A percentile compares a stretch with the other conserved stretches of the same genome.
These are phyloP conservation scores for Rauvolfia tetraphylla DNA, from an alignment of 257 asterid genomes.

Conservation along the genomic window DNA sequence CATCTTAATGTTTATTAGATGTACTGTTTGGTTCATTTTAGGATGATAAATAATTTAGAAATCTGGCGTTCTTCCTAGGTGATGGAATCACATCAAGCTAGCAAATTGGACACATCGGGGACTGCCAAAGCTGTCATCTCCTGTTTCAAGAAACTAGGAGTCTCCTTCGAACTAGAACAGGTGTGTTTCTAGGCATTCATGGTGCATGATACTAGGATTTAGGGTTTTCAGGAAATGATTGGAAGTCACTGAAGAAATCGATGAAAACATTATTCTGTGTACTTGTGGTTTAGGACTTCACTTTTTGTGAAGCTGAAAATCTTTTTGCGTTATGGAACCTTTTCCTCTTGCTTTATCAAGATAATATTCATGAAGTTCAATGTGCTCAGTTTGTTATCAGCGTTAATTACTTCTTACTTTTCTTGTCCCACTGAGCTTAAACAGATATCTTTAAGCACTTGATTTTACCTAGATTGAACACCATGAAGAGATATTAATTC, in stretches of 20 bases:
- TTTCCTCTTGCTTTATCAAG: background rate
- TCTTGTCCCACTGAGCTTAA: background rate
- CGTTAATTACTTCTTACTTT: background rate
- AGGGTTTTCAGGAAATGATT: background rate
- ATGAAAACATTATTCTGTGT: background rate
- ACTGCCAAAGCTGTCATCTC: conserved; percentile 95
- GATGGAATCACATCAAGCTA: conserved; percentile 94
- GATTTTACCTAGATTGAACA: background rate
- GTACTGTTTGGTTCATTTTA: background rate
- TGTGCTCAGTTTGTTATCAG: background rate
- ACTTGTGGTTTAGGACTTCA: background rate
- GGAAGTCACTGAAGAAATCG: background rate
- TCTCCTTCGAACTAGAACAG: conserved; percentile 65
- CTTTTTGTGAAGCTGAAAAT: background rate
- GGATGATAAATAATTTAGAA: background rate
- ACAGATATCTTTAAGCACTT: background rate
- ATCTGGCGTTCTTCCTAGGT: conserved; percentile 40
- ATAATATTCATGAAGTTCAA: background rate
- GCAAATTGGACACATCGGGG: conserved; percentile 89
- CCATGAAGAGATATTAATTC: background rate
- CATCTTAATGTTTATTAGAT: background rate
- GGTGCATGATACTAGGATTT: background rate
- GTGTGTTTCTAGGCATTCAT: conserved; percentile 21
- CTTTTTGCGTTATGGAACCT: background rate
- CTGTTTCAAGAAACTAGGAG: conserved; percentile 88